Percentiles rank a stretch among this genome's conserved stretches.
phyloP scores from a whole-genome alignment of 495 filamentous ascomycete species.

The Hyaloscypha hepaticicola region DNA sequence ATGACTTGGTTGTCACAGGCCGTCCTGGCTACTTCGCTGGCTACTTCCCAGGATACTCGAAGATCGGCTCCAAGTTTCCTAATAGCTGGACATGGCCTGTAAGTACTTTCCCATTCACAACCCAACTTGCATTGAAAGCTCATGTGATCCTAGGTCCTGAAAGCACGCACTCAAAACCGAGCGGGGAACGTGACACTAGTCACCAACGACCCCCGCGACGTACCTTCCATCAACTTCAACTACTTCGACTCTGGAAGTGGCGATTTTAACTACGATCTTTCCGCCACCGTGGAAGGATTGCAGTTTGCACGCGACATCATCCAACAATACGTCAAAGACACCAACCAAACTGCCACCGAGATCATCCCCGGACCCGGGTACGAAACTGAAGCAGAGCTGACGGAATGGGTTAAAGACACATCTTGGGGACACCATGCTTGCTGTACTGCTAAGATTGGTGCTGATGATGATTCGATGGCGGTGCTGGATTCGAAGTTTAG shows the following conservation, averaged over 20 bases:
- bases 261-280: slow-evolving; percentile 38
- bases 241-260: slow-evolving; percentile 36
- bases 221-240: slow-evolving; percentile 55
- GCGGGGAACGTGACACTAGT: slow-evolving; percentile 51
- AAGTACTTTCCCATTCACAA: too few species aligned
- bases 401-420: slow-evolving; percentile 49
- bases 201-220: slow-evolving; percentile 52
- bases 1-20: slow-evolving; percentile 54
- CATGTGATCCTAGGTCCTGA: too few species aligned
- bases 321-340: slow-evolving; percentile 25
- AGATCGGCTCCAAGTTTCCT: background rate
- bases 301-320: slow-evolving; percentile 45
- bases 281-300: slow-evolving; percentile 49
- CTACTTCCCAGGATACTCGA: slow-evolving; percentile 45
- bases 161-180: slow-evolving; percentile 50
- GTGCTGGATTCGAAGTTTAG: slow-evolving; percentile 58
- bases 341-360: slow-evolving; percentile 42
- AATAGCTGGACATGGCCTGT: background rate
- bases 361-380: slow-evolving; percentile 48
- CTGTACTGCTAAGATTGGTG: slow-evolving; percentile 55
- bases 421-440: slow-evolving; percentile 62
- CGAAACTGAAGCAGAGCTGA: slow-evolving; percentile 39
- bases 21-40: slow-evolving; percentile 53
- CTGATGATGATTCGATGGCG: slow-evolving; percentile 52
- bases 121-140: too few species aligned